Evolutionary conservation across 495 filamentous ascomycete genomes (phyloP).

Genomic region (Aspergillus funiculosus): DNA sequence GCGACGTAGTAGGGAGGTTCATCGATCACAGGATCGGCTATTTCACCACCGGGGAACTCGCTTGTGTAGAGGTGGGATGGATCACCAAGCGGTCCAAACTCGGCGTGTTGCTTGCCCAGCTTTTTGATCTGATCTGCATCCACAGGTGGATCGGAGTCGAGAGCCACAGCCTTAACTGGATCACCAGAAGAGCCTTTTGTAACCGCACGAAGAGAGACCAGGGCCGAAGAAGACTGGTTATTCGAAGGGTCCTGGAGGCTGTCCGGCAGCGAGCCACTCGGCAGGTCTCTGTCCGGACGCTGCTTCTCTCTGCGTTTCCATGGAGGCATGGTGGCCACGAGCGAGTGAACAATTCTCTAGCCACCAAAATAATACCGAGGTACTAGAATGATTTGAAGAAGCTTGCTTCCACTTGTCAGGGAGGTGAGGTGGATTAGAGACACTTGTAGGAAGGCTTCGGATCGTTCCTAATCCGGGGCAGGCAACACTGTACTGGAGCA

Average conservation of each 20-base stretch:
- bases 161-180: background rate
- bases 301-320: slow-evolving; percentile 26
- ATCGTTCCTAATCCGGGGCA: too few species aligned
- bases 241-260: slow-evolving; percentile 1
- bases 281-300: slow-evolving; percentile 12
- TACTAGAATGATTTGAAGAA: too few species aligned
- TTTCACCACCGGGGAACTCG: slow-evolving; percentile 58
- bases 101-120: slow-evolving; percentile 63
- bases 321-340: slow-evolving; percentile 18
- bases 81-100: slow-evolving; percentile 74
- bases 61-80: slow-evolving; percentile 69
- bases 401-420: too few species aligned
- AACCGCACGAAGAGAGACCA: slow-evolving; percentile 21
- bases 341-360: background rate
- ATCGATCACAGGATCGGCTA: slow-evolving; percentile 70
- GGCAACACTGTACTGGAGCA: too few species aligned
- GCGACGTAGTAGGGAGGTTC: slow-evolving; percentile 85
- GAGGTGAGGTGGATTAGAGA: background rate
- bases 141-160: background rate
- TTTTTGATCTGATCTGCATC: slow-evolving; percentile 55
- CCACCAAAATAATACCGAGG: background rate
- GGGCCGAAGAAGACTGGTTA: slow-evolving; percentile 12
- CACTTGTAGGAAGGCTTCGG: too few species aligned
- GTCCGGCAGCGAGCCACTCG: slow-evolving; percentile 1
- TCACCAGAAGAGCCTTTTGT: slow-evolving; percentile 13